Conservation (phyloP, 371 early-diverging fungal genomes). For the Homolaphlyctis polyrhiza region DNA sequence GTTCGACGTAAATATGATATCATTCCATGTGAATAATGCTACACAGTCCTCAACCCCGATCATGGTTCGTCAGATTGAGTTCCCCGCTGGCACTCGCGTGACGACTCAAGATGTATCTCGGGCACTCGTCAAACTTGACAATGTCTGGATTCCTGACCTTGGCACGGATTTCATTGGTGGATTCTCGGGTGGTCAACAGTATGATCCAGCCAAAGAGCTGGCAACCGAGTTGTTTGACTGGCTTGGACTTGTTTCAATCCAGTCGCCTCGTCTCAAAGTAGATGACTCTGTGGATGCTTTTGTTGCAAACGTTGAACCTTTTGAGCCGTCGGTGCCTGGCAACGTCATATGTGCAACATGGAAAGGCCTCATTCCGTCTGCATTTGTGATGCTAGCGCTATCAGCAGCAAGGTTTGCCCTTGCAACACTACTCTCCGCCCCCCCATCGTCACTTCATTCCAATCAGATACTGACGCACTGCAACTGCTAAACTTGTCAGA, state of each 20-base stretch:
- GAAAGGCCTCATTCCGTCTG: constrained; percentile 3
- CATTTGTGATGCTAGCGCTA: not conserved
- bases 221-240: not conserved
- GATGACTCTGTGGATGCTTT: not conserved
- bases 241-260: no score
- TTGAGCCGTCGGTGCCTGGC: not conserved
- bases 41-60: no score
- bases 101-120: not conserved
- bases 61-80: not conserved
- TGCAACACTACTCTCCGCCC: no score
- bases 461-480: no score
- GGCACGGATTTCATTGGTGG: not conserved
- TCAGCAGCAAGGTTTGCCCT: not conserved
- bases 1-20: not conserved
- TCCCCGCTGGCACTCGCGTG: not conserved
- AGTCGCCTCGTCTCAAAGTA: no score
- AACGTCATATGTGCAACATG: not conserved
- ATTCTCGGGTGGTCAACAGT: not conserved
- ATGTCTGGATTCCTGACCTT: not conserved
- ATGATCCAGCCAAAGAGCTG: not conserved
- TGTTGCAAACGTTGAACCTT: not conserved
- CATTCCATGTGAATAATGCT: no score
- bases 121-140: not conserved
- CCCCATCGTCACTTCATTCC: no score
- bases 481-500: no score